These are phyloP conservation scores for Leishmania guyanensis DNA, from an alignment of 208 protist genomes.

Conservation along the genomic window DNA sequence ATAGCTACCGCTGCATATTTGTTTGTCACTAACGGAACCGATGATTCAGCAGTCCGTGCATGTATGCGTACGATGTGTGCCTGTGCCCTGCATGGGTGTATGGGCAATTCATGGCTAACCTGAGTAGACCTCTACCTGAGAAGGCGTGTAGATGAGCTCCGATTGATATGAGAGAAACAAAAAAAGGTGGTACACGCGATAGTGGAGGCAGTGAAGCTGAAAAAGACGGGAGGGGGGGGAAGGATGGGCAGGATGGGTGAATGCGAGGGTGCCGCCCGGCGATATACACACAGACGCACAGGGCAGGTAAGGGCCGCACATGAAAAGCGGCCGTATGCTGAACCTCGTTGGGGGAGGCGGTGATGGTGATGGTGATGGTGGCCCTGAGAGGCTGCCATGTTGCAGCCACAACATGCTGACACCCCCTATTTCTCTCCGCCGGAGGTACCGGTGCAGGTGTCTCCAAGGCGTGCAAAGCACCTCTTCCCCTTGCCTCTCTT, in stretches of 20 bases:
- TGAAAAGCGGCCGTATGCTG: background rate
- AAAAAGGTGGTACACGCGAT: background rate
- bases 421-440: background rate
- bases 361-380: background rate
- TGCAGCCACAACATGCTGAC: background rate
- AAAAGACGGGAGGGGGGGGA: background rate
- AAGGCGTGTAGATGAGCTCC: background rate
- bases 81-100: background rate
- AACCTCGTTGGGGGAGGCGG: background rate
- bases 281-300: background rate
- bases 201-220: background rate
- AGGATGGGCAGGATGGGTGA: background rate
- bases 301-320: background rate
- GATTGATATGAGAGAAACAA: background rate
- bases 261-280: background rate
- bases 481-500: background rate
- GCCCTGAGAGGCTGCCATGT: background rate
- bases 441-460: background rate
- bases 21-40: background rate
- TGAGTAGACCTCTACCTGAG: background rate
- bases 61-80: conserved; percentile 1
- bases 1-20: background rate
- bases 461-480: background rate
- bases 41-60: background rate
- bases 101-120: background rate